Base-by-base conservation (phyloP, 345 rosid genomes). In the Excoecaria agallocha region DNA sequence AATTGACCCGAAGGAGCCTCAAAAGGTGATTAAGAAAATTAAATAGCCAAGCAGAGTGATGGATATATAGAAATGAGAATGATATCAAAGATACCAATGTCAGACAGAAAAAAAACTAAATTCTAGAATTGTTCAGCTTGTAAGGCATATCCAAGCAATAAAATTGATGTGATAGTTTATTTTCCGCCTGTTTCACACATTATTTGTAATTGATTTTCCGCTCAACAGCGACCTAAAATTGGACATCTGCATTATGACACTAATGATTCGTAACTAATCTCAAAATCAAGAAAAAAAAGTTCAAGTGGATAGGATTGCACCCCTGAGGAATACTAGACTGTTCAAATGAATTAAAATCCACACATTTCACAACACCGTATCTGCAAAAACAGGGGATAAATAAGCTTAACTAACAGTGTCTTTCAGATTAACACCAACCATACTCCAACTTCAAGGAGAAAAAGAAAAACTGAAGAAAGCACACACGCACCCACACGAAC, bases 311-410 rank as follows among this genome's bases (percentile, higher is more conserved):
- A n/a, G n/a, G n/a, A n/a, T n/a, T n/a, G n/a, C n/a, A n/a, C n/a
- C n/a, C n/a, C n/a, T n/a, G n/a, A n/a, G n/a, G n/a, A n/a, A n/a
- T n/a, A n/a, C n/a, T 68, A 25, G 93, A 83, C 6, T 84, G 84
- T 20, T 72, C 74, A 38, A 81, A 86, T 52, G 80, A 75, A 46
- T 73, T 74, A 37, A 72, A 85, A 8, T 56, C 66, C 25, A 87
- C 84, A 82, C 83, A 88, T 77, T 87, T 90, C 68, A 79, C 89
- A 48, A 54, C 89, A 67, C 81, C 85, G 75, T 95, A 93, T 79
- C 99, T 95, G 88, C 87, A 41, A 17, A 30, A 66, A 10, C 0
- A 51, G 24, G 6, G 19, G n/a, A 58, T 9, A 65, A 72, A 3
- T 59, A 37, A 41, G 46, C 66, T 16, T 38, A 62, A 54, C 39